A percentile compares a stretch with the other conserved stretches of the same genome.
Conservation (phyloP, 2,329 filamentous ascomycete genomes). For the Neofusicoccum kwambonambiense region DNA sequence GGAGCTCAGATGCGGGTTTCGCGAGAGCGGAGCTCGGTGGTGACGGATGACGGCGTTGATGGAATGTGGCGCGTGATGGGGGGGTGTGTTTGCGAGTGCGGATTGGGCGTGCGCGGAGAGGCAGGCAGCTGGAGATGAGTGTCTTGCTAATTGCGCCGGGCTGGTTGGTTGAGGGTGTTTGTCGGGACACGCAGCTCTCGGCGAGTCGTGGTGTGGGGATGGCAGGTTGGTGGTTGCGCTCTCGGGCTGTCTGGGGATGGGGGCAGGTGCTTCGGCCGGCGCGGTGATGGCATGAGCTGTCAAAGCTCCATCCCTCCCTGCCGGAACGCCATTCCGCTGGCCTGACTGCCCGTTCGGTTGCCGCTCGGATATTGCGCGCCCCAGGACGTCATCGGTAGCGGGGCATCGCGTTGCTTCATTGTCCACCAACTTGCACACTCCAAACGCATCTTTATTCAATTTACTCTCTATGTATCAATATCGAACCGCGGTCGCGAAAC, state of each 20-base stretch:
- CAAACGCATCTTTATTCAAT: not conserved
- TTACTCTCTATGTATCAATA: not conserved
- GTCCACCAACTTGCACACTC: too few species aligned
- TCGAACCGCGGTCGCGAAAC: not conserved
- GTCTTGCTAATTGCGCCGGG: constrained; percentile 5
- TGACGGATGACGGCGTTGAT: not conserved
- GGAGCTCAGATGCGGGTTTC: not conserved
- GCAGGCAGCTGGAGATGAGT: not conserved
- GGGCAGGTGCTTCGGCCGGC: not conserved
- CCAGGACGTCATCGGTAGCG: not conserved
- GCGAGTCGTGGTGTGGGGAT: constrained; percentile 13
- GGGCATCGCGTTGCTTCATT: not conserved
- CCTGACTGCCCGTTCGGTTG: not conserved
- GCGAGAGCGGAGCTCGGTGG: not conserved
- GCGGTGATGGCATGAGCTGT: constrained; percentile 14
- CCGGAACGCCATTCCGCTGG: not conserved
- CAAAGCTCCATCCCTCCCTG: constrained; percentile 6
- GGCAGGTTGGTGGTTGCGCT: constrained; percentile 14
- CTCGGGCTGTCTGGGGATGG: constrained; percentile 6
- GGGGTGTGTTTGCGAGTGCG: not conserved
- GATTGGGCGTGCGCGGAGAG: not conserved
- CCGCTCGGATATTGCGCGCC: not conserved
- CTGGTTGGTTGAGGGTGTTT: constrained; percentile 5
- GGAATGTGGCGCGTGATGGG: not conserved
- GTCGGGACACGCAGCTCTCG: constrained; percentile 6